Conservation (phyloP, 371 early-diverging fungal species). For the Dinochytrium kinnereticum region DNA sequence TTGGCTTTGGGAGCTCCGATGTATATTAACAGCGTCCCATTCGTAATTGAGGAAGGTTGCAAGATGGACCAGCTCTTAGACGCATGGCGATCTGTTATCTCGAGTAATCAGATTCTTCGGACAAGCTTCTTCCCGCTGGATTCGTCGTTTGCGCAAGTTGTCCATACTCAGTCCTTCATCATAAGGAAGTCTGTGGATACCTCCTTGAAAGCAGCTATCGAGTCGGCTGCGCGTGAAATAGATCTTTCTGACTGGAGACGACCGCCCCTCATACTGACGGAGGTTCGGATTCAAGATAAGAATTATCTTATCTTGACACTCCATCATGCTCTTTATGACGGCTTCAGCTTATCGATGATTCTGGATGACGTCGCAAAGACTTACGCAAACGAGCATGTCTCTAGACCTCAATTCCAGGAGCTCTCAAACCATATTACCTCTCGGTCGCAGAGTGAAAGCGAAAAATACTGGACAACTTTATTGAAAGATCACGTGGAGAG, state of each 20-base stretch:
- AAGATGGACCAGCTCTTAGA: not conserved
- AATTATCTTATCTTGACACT: constrained; percentile 35
- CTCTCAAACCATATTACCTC: not conserved
- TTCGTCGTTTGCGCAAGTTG: not conserved
- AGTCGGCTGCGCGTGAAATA: not conserved
- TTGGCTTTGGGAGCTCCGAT: not conserved
- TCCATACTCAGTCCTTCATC: not conserved
- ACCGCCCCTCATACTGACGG: not conserved
- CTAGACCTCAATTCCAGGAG: not conserved
- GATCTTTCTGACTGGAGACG: not conserved
- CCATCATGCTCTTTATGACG: constrained; percentile 48
- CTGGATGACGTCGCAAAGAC: not conserved
- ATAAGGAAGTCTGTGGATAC: no score
- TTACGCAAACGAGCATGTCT: not conserved
- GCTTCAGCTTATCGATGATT: constrained; percentile 33
- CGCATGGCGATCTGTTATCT: not conserved
- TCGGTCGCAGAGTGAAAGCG: not conserved
- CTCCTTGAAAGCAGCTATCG: not conserved
- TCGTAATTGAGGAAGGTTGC: not conserved
- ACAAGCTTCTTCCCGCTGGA: not conserved
- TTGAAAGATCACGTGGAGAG: not conserved
- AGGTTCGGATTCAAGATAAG: not conserved
- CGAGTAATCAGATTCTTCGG: not conserved
- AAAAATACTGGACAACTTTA: not conserved
- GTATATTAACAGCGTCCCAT: not conserved